Evolutionary conservation across 1,284 basidiomycete species (phyloP), one percentile per base, ranked within the genome.

Genomic region (Gymnopus androsaceus): DNA sequence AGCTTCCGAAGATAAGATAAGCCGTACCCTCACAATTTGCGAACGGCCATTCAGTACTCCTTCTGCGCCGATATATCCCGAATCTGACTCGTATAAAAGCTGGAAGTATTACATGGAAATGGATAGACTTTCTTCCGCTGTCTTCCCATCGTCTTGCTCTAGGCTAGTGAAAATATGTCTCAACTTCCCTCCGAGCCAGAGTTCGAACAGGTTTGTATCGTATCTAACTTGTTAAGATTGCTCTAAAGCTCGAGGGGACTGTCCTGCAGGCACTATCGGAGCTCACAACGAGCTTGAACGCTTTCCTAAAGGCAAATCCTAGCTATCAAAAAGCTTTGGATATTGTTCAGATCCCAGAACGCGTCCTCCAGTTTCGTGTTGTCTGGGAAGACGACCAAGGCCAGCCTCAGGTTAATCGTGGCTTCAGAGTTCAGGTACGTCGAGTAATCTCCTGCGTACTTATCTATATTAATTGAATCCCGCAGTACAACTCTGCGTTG

Each of bases 341-440:
- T 57, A 79, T 90, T 64, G 77, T 88, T 54, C 81, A 86, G 69
- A 77, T 91, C 67, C 90, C 89, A 40, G 89, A 92, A 74, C 85
- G 89, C 28, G 27, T 59, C 69, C 77, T 92, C 64, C 87, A 88
- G 70, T 89, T 89, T 82, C 83, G 87, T 64, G 88, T 92, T 51
- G 80, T 84, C 61, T 92, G 89, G 88, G 89, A 92, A 71, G 84
- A 87, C 65, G 90, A 92, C 71, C 75, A 85, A 60, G 85, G 84
- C 48, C 66, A 75, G 37, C 71, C 84, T 47, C 87, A 88, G 63
- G 88, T 91, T 64, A 90, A 91, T 78, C 77, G 83, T 58, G 89
- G 87, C 38, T 92, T 82, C 78, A 82, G 89, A 67, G 88, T 91
- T 51, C 87, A 88, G 75, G 82, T 81, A 37, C 53, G 74, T 68